Evolutionary conservation across 1,284 basidiomycete genomes (phyloP).

Genomic region (Bondarzewia mesenterica): DNA sequence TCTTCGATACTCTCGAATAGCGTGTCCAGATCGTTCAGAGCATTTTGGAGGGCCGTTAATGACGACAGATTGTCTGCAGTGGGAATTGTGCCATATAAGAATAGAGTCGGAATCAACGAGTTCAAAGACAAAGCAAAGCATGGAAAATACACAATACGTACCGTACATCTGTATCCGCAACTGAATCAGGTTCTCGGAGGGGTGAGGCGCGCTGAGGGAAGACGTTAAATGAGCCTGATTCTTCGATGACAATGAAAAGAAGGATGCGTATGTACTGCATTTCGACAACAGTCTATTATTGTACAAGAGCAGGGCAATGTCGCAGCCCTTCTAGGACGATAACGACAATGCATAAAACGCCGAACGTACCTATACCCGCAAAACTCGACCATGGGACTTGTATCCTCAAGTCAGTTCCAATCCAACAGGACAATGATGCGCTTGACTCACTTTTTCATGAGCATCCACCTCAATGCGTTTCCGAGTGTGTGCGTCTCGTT

Average conservation of each 20-base stretch:
- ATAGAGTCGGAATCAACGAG: neutral
- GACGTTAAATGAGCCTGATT: no score
- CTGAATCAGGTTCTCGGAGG: constrained; percentile 94
- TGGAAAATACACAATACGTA: constrained; percentile 33
- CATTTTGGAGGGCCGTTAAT: constrained; percentile 66
- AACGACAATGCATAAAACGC: constrained; percentile 1
- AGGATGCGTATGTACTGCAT: no score
- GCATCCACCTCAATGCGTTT: constrained; percentile 92
- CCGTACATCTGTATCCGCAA: constrained; percentile 98
- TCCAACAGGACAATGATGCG: constrained; percentile 3
- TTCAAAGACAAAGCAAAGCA: neutral
- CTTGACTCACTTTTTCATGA: constrained; percentile 91
- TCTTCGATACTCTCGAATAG: constrained; percentile 65
- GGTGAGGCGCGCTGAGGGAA: constrained; percentile 85
- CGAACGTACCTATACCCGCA: constrained; percentile 86
- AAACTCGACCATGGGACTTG: constrained; percentile 95
- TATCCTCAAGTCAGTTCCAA: constrained; percentile 3
- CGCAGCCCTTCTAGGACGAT: no score
- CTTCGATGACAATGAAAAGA: no score
- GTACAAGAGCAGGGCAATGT: no score
- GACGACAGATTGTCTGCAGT: constrained; percentile 77
- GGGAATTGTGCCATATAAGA: neutral
- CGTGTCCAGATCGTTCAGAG: constrained; percentile 68
- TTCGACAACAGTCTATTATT: no score
- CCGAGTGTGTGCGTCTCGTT: constrained; percentile 96